These are phyloP conservation scores for Aspergillus nidulans DNA, from an alignment of 495 filamentous ascomycete genomes.

Conservation along the genomic window DNA sequence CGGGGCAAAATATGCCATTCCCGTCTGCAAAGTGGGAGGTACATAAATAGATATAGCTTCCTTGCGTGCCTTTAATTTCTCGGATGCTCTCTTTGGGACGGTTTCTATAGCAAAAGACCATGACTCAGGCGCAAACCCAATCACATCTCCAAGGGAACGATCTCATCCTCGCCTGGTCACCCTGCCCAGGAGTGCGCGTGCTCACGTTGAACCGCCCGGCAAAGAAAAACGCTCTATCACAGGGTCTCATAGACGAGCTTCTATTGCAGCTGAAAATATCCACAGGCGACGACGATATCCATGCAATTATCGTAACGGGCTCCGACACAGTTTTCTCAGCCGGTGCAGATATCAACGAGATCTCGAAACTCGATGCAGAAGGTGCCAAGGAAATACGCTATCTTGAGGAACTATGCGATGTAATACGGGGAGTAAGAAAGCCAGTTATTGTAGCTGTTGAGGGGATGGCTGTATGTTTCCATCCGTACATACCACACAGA, in stretches of 20 bases:
- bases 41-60: no score
- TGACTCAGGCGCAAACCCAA: background rate
- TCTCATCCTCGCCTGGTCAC: background rate
- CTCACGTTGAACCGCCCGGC: slow-evolving; percentile 2
- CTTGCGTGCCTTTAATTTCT: background rate
- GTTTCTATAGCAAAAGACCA: background rate
- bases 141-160: background rate
- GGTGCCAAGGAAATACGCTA: background rate
- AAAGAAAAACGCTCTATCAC: slow-evolving; percentile 4
- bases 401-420: slow-evolving; percentile 10
- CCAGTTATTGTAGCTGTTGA: slow-evolving; percentile 8
- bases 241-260: background rate
- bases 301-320: slow-evolving; percentile 1
- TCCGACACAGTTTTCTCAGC: slow-evolving; percentile 3
- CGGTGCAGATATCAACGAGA: slow-evolving; percentile 9
- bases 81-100: no score
- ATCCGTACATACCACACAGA: no score
- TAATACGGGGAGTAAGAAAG: background rate
- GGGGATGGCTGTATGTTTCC: slow-evolving; percentile 8
- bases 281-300: background rate
- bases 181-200: background rate
- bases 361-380: slow-evolving; percentile 5
- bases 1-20: no score
- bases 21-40: no score
- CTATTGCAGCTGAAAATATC: background rate